Conservation (phyloP, 257 asterid genomes). For the Ligustrum vulgare region DNA sequence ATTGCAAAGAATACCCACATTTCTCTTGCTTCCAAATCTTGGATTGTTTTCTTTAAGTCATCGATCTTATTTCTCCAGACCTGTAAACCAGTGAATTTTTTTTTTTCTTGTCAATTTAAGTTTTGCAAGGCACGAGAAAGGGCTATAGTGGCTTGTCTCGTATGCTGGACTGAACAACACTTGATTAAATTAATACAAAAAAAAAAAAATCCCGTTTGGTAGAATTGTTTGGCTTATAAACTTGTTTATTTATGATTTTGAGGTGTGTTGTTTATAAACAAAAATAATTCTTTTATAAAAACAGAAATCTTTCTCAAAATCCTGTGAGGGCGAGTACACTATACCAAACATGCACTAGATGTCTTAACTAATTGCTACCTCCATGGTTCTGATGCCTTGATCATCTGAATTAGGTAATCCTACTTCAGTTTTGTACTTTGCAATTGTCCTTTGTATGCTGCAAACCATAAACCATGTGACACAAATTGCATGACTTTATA, state of each 20-base stretch:
- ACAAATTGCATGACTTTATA: neutral
- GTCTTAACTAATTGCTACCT: conserved; percentile 28
- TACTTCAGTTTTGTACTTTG: conserved; percentile 52
- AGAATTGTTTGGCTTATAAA: too few species aligned
- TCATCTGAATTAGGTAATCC: conserved; percentile 41
- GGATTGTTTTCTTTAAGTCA: conserved; percentile 43
- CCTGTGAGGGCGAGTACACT: neutral
- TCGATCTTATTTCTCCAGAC: conserved; percentile 55
- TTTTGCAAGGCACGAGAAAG: neutral
- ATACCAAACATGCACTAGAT: neutral
- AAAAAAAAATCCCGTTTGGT: too few species aligned
- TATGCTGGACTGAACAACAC: neutral
- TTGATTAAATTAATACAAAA: neutral
- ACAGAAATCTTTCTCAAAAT: too few species aligned
- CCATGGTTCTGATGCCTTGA: conserved; percentile 39
- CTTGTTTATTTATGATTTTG: too few species aligned
- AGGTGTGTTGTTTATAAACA: too few species aligned
- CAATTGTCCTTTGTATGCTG: conserved; percentile 49
- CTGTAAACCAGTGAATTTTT: conserved; percentile 24
- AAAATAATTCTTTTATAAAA: too few species aligned
- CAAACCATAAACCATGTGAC: neutral
- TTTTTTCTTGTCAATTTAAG: neutral
- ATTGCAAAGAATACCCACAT: conserved; percentile 25
- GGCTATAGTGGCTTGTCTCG: neutral
- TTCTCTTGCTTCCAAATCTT: conserved; percentile 52